Evolutionary conservation across 495 filamentous ascomycete genomes (phyloP).

Genomic region (Cudoniella acicularis): DNA sequence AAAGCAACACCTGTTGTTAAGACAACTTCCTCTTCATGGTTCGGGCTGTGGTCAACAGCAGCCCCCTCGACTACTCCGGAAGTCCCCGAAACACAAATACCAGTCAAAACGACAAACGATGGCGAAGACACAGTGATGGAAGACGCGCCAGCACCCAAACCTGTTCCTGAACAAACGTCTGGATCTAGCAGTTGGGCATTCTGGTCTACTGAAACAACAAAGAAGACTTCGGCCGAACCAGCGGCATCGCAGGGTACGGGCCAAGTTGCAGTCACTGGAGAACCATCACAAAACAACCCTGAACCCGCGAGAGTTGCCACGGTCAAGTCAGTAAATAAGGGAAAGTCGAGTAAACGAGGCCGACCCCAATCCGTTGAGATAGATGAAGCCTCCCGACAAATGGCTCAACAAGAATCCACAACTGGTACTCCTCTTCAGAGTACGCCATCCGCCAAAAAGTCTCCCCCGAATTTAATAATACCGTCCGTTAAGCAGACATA

Average conservation of each 20-base stretch:
- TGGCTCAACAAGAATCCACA: constrained; percentile 25
- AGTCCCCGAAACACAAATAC: constrained; percentile 11
- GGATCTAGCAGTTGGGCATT: constrained; percentile 25
- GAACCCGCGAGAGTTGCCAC: constrained; percentile 55
- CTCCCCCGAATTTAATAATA: constrained; percentile 60
- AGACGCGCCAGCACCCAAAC: constrained; percentile 16
- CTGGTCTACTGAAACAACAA: constrained; percentile 57
- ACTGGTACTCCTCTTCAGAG: constrained; percentile 27
- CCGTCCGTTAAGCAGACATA: constrained; percentile 69
- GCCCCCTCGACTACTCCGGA: constrained; percentile 14
- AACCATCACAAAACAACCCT: constrained; percentile 60
- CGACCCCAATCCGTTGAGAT: constrained; percentile 30
- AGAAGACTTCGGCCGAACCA: constrained; percentile 24
- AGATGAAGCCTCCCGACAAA: constrained; percentile 19
- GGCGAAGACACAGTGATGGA: constrained; percentile 27
- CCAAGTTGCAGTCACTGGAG: constrained; percentile 66
- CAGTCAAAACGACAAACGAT: constrained; percentile 29
- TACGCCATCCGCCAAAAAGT: constrained; percentile 26
- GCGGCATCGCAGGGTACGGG: constrained; percentile 45
- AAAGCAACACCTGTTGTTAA: too few species aligned
- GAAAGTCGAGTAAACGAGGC: constrained; percentile 32
- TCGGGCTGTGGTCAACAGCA: constrained; percentile 45
- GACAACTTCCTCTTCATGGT: constrained; percentile 42
- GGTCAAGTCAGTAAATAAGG: constrained; percentile 34
- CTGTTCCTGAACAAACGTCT: constrained; percentile 18